These are phyloP conservation scores for Beauveria asiatica DNA, from an alignment of 2,329 filamentous ascomycete genomes.

Conservation along the genomic window DNA sequence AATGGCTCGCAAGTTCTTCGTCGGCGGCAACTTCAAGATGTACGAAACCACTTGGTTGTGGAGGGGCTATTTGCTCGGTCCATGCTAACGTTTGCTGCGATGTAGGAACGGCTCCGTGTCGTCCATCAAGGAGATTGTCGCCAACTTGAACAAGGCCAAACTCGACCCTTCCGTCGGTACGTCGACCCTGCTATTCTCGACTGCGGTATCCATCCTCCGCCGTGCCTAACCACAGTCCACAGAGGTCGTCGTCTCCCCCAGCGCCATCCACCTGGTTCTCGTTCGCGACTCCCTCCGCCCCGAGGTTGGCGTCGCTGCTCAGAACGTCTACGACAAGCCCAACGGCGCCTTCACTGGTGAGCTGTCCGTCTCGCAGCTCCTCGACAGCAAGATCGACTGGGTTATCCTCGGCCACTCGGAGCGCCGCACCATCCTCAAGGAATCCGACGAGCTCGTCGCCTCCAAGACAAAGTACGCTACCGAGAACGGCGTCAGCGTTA, in stretches of 20 bases:
- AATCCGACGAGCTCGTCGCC: conserved; percentile 78
- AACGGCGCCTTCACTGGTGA: conserved; percentile 96
- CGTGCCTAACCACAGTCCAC: conserved; percentile 16
- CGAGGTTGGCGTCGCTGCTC: conserved; percentile 77
- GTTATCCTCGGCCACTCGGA: conserved; percentile 90
- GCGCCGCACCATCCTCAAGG: conserved; percentile 80
- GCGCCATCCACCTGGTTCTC: conserved; percentile 81
- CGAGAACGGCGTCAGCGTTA: conserved; percentile 79
- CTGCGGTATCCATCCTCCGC: conserved; percentile 8
- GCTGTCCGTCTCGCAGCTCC: conserved; percentile 85
- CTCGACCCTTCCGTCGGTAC: conserved; percentile 67
- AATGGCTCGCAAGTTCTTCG: conserved; percentile 95
- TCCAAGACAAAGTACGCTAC: conserved; percentile 91
- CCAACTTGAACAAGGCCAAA: conserved; percentile 77
- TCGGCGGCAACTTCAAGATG: conserved; percentile 99
- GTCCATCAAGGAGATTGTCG: conserved; percentile 84
- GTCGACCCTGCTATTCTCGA: conserved; percentile 22
- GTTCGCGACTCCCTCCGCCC: conserved; percentile 69
- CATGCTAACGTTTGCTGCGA: background rate
- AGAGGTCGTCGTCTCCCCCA: conserved; percentile 94
- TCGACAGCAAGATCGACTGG: conserved; percentile 84
- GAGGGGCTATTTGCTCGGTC: conserved; percentile 1
- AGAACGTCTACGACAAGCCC: conserved; percentile 97
- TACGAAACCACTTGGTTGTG: conserved; percentile 35
- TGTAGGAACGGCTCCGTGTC: conserved; percentile 84